Conservation (phyloP, 1,139 yeast species). For the Geotrichum macrosporum region DNA sequence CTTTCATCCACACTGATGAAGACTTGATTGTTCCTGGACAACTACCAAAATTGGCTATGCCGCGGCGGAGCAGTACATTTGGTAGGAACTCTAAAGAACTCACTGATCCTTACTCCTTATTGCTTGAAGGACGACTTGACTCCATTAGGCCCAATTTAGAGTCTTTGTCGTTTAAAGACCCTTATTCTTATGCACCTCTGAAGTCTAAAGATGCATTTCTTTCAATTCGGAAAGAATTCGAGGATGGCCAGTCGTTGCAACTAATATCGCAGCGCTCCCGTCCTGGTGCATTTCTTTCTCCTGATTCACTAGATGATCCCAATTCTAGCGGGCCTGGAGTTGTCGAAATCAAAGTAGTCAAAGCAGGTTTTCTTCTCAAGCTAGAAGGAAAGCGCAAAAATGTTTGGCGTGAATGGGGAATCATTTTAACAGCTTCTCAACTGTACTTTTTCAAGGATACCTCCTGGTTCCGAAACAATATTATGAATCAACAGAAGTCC, state of each 20-base stretch:
- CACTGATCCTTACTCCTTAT: slow-evolving; percentile 40
- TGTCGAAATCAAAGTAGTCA: slow-evolving; percentile 41
- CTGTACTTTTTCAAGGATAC: slow-evolving; percentile 42
- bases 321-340: slow-evolving; percentile 38
- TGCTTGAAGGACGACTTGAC: slow-evolving; percentile 38
- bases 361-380: slow-evolving; percentile 39
- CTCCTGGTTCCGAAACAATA: slow-evolving; percentile 37
- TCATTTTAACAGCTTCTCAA: slow-evolving; percentile 41
- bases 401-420: slow-evolving; percentile 44
- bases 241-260: slow-evolving; percentile 38
- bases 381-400: slow-evolving; percentile 38
- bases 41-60: slow-evolving; percentile 21
- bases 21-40: slow-evolving; percentile 27
- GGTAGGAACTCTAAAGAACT: slow-evolving; percentile 34
- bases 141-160: slow-evolving; percentile 37
- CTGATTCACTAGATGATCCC: slow-evolving; percentile 28
- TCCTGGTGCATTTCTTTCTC: slow-evolving; percentile 37
- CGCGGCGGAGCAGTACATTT: slow-evolving; percentile 29
- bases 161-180: slow-evolving; percentile 32
- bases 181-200: slow-evolving; percentile 32
- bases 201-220: slow-evolving; percentile 30
- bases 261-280: slow-evolving; percentile 39
- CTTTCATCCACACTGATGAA: slow-evolving; percentile 46
- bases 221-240: slow-evolving; percentile 33
- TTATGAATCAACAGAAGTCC: slow-evolving; percentile 24